These are phyloP conservation scores for Cucurbita moschata DNA, from an alignment of 306 rosid genomes.

Conservation along the genomic window DNA sequence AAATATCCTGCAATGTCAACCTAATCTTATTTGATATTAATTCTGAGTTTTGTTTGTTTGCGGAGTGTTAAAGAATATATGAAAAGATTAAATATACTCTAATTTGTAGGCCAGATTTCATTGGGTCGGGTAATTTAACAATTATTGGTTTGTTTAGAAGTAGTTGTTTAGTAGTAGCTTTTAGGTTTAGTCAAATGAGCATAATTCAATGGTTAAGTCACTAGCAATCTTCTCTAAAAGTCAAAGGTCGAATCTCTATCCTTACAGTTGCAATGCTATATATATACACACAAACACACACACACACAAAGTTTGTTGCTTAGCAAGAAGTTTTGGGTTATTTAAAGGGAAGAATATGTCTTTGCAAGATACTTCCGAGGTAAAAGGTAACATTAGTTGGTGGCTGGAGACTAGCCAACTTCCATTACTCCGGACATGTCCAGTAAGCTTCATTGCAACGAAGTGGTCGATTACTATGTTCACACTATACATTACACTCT, in stretches of 20 bases:
- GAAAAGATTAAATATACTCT: neutral
- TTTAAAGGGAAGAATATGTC: neutral
- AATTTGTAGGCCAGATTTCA: neutral
- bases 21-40: neutral
- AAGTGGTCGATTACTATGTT: neutral
- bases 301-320: neutral
- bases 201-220: neutral
- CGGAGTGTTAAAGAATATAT: neutral
- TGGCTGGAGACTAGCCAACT: neutral
- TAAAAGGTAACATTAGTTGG: neutral
- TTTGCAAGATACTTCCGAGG: neutral
- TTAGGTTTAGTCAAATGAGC: neutral
- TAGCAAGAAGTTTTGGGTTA: neutral
- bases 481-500: neutral
- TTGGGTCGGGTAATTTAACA: neutral
- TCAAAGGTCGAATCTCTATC: neutral
- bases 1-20: neutral
- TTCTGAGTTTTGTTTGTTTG: neutral
- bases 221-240: neutral
- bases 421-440: neutral
- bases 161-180: neutral
- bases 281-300: no score
- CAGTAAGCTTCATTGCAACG: neutral
- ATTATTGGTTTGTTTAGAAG: no score
- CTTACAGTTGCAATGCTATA: neutral